These are phyloP conservation scores for Parafenestella ontariensis DNA, from an alignment of 2,329 filamentous ascomycete genomes.

Conservation along the genomic window DNA sequence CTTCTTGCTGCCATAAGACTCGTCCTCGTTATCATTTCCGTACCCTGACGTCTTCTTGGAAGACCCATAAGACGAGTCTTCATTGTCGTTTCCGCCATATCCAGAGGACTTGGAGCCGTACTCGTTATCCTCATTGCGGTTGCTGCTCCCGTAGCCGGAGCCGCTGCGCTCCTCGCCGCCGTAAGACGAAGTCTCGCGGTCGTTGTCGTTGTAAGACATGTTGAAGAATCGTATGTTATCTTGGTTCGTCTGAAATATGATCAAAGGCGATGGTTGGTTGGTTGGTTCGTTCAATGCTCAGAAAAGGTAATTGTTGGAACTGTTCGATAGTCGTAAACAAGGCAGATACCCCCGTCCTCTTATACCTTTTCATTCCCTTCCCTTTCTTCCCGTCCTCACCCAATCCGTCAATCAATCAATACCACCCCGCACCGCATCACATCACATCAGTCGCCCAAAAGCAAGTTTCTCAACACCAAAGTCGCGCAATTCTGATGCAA, in stretches of 20 bases:
- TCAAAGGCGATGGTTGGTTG: neutral
- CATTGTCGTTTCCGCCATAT: slow-evolving; percentile 9
- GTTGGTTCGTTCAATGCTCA: too few species aligned
- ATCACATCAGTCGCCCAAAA: neutral
- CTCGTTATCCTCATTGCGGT: slow-evolving; percentile 6
- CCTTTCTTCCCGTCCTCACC: neutral
- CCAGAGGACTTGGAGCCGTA: slow-evolving; percentile 11
- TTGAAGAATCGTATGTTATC: too few species aligned
- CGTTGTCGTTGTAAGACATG: slow-evolving; percentile 17
- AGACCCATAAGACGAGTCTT: slow-evolving; percentile 11
- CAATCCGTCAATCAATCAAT: neutral
- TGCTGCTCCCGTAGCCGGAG: slow-evolving; percentile 10
- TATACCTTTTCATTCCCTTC: neutral
- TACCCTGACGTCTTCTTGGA: slow-evolving; percentile 1
- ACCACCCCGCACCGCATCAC: neutral
- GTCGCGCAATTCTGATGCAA: neutral
- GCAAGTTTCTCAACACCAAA: neutral
- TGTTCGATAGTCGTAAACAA: neutral
- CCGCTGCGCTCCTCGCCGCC: neutral
- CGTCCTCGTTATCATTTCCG: slow-evolving; percentile 4
- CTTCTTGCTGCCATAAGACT: slow-evolving; percentile 9
- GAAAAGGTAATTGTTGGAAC: too few species aligned
- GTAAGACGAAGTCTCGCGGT: slow-evolving; percentile 3
- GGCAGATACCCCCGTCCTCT: neutral
- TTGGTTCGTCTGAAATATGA: neutral